Conservation (phyloP, 345 rosid species). For the Ailanthus altissimus region DNA sequence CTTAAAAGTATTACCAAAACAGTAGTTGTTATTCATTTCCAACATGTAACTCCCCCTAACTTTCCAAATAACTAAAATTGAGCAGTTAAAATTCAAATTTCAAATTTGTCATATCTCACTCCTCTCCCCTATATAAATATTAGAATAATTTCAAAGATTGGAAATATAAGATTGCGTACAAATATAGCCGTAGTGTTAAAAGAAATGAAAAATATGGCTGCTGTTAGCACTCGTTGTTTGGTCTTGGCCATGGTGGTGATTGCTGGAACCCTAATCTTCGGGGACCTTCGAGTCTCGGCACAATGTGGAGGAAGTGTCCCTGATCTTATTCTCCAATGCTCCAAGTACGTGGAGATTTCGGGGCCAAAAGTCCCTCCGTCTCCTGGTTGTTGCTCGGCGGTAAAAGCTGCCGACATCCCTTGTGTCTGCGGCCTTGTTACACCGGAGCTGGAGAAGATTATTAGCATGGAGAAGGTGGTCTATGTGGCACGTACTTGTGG, state of each 20-base stretch:
- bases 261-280: neutral
- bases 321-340: neutral
- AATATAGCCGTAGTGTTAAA: neutral
- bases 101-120: neutral
- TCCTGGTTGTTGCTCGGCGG: conserved; percentile 23
- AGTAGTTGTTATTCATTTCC: neutral
- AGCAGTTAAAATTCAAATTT: neutral
- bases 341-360: neutral
- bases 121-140: neutral
- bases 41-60: no score
- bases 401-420: conserved; percentile 28
- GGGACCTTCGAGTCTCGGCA: neutral
- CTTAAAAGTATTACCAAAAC: neutral
- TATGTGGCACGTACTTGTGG: conserved; percentile 46
- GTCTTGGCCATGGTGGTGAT: neutral
- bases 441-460: conserved; percentile 19
- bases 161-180: neutral
- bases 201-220: neutral
- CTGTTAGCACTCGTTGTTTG: neutral
- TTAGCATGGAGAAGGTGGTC: conserved; percentile 49
- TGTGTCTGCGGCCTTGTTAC: conserved; percentile 39
- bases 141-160: neutral
- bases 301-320: conserved; percentile 3
- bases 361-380: conserved; percentile 28
- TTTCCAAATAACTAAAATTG: neutral